A percentile compares a stretch with the other conserved stretches of the same genome.
Conservation (phyloP, 129 eudicot species). For the Pulicaria dysenterica region DNA sequence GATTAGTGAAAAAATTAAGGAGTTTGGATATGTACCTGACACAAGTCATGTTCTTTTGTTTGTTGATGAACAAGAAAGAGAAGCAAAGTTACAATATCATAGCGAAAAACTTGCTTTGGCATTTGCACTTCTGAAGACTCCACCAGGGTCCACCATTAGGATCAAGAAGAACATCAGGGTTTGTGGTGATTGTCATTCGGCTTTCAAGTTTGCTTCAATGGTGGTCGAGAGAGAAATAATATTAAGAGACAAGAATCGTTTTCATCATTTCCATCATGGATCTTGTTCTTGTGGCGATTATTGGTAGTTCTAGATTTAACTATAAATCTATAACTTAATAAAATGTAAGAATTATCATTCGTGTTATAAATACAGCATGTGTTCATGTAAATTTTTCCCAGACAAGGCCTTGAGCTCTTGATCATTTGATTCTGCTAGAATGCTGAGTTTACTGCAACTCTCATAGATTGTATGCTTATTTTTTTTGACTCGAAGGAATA, state of each 20-base stretch:
- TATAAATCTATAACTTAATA: slow-evolving; percentile 7
- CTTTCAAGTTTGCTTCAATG: slow-evolving; percentile 66
- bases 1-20: slow-evolving; percentile 48
- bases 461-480: not conserved
- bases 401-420: not conserved
- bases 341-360: not conserved
- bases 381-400: not conserved
- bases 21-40: slow-evolving; percentile 82
- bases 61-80: slow-evolving; percentile 69
- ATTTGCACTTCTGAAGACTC: slow-evolving; percentile 53
- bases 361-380: not conserved
- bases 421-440: not conserved
- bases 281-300: slow-evolving; percentile 88
- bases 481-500: not conserved
- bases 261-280: slow-evolving; percentile 69
- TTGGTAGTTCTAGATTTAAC: slow-evolving; percentile 50
- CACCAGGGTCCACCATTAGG: slow-evolving; percentile 51
- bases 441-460: not conserved
- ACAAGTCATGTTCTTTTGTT: slow-evolving; percentile 75
- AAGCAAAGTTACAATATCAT: slow-evolving; percentile 65
- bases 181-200: slow-evolving; percentile 88
- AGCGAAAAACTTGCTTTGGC: slow-evolving; percentile 84
- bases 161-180: slow-evolving; percentile 88
- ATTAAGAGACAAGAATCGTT: slow-evolving; percentile 77
- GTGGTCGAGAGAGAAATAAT: slow-evolving; percentile 66